phyloP scores from a whole-genome alignment of 148 eudicot species.

The Selenicereus undatus region DNA sequence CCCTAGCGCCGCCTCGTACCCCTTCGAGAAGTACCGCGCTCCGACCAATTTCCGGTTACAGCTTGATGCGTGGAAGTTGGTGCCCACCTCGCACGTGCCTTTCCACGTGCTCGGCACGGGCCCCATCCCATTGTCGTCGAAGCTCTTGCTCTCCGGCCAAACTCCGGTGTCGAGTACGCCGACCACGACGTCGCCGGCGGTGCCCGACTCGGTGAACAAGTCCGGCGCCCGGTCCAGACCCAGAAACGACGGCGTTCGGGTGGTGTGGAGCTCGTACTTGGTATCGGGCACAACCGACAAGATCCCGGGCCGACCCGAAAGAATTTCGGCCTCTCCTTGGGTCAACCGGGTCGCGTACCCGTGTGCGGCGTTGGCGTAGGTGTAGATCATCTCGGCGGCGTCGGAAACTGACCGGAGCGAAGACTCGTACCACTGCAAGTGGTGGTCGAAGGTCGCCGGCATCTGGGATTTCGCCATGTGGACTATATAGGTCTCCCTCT shows the following conservation, averaged over 20 bases:
- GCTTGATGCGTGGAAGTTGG: conserved; percentile 32
- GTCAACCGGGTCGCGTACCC: conserved; percentile 56
- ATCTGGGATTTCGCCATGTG: conserved; percentile 50
- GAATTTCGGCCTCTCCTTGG: conserved; percentile 26
- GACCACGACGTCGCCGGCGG: conserved; percentile 37
- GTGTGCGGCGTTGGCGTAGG: conserved; percentile 43
- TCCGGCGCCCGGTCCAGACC: conserved; percentile 39
- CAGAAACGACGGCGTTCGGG: conserved; percentile 57
- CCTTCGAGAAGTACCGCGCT: conserved; percentile 41
- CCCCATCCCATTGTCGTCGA: conserved; percentile 45
- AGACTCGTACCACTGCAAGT: conserved; percentile 42
- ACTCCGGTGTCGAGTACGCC: conserved; percentile 60
- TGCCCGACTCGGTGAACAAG: conserved; percentile 27
- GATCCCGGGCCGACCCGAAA: conserved; percentile 40
- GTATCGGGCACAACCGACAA: conserved; percentile 46
- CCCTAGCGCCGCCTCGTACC: conserved; percentile 53
- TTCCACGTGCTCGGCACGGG: conserved; percentile 50
- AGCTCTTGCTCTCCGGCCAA: conserved; percentile 63
- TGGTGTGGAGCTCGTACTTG: conserved; percentile 51
- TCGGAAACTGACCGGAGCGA: conserved; percentile 47
- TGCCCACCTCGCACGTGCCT: conserved; percentile 46
- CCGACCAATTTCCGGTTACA: conserved; percentile 53
- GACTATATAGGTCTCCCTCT: conserved; percentile 40
- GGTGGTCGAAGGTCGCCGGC: conserved; percentile 42
- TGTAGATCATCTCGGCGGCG: conserved; percentile 53